Evolutionary conservation across 2,329 filamentous ascomycete species (phyloP).

Genomic region (Aspergillus ochraceoroseus): DNA sequence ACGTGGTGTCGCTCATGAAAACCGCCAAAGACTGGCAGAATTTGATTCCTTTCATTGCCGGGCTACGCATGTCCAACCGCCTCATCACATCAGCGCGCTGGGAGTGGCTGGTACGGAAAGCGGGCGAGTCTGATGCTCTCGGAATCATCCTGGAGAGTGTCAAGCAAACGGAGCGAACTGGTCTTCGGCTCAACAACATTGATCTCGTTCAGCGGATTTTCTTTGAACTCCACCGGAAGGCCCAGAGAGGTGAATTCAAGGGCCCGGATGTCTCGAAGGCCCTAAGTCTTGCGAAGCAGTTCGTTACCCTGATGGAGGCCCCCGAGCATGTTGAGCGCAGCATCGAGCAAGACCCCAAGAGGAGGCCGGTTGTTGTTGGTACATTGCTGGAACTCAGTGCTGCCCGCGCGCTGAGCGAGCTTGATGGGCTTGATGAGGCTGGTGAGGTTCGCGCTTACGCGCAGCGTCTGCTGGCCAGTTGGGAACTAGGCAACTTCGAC

Average conservation of each 20-base stretch:
- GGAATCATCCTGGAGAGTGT: slow-evolving; percentile 36
- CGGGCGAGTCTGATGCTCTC: slow-evolving; percentile 35
- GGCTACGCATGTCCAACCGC: slow-evolving; percentile 32
- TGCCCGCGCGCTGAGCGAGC: slow-evolving; percentile 37
- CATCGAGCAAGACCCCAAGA: slow-evolving; percentile 34
- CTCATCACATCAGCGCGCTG: slow-evolving; percentile 23
- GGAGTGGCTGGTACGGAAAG: slow-evolving; percentile 39
- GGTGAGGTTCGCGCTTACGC: slow-evolving; percentile 41
- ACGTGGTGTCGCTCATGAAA: slow-evolving; percentile 36
- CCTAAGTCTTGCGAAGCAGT: slow-evolving; percentile 32
- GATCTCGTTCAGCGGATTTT: slow-evolving; percentile 34
- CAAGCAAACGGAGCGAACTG: slow-evolving; percentile 34
- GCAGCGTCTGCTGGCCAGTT: slow-evolving; percentile 34
- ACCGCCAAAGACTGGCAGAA: slow-evolving; percentile 41
- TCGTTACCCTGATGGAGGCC: slow-evolving; percentile 35
- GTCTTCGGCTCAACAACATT: slow-evolving; percentile 31
- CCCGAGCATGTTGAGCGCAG: slow-evolving; percentile 29
- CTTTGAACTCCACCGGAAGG: slow-evolving; percentile 37
- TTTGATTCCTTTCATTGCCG: slow-evolving; percentile 40
- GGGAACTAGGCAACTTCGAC: slow-evolving; percentile 28
- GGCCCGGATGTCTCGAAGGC: slow-evolving; percentile 30
- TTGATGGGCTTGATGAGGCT: slow-evolving; percentile 38
- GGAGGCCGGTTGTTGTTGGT: slow-evolving; percentile 41
- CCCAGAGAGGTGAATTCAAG: slow-evolving; percentile 33
- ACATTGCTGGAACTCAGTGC: slow-evolving; percentile 45